Percentiles rank a stretch among this genome's conserved stretches.
These are phyloP conservation scores for Trifolium fragiferum DNA, from an alignment of 306 rosid genomes.

Conservation along the genomic window DNA sequence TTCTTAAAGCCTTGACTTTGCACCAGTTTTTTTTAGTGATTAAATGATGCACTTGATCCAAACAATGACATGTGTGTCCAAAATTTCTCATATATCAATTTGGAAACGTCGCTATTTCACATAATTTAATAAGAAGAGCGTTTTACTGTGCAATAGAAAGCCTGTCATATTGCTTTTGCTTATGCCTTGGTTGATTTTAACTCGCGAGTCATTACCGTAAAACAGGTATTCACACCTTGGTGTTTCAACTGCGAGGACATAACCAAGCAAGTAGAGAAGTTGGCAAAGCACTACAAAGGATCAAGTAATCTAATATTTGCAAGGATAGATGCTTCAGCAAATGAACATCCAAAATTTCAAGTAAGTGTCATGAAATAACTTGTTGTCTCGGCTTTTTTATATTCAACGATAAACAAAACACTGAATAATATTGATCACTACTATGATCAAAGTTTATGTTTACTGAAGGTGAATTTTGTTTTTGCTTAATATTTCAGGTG, in stretches of 20 bases:
- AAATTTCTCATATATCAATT: background rate
- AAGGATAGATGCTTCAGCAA: constrained; percentile 75
- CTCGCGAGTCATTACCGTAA: constrained; percentile 35
- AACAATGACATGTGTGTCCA: constrained; percentile 3
- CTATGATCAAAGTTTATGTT: constrained; percentile 23
- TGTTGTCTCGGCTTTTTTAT: constrained; percentile 12
- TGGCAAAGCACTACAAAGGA: constrained; percentile 92
- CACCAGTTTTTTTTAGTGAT: constrained; percentile 12
- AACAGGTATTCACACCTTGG: constrained; percentile 93
- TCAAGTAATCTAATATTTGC: constrained; percentile 63
- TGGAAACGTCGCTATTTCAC: background rate
- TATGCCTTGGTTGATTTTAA: constrained; percentile 30
- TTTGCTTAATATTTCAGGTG: constrained; percentile 56
- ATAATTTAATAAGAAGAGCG: background rate
- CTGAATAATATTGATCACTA: constrained; percentile 6
- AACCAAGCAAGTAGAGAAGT: constrained; percentile 80
- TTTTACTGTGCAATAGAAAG: background rate
- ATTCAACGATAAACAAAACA: background rate
- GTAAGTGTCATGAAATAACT: constrained; percentile 50
- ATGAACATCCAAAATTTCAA: constrained; percentile 86
- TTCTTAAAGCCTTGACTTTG: constrained; percentile 2
- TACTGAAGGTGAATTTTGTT: constrained; percentile 32
- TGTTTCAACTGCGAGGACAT: constrained; percentile 82
- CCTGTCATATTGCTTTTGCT: background rate
- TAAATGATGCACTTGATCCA: constrained; percentile 7